Conservation (phyloP, 192 early-diverging fungal genomes). For the Gonapodya prolifera region DNA sequence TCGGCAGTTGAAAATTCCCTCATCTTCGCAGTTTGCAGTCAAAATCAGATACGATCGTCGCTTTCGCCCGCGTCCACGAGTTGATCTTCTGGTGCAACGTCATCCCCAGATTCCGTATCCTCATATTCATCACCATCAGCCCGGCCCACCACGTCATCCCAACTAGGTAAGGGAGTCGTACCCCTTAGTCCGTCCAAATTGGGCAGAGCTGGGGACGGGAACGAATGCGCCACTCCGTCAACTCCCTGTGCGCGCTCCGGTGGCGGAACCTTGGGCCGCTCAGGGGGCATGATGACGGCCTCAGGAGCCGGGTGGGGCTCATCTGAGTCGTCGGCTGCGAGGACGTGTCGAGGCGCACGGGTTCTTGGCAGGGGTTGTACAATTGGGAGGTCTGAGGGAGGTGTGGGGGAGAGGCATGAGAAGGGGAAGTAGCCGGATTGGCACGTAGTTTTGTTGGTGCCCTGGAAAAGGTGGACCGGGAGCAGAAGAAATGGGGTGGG, state of each 20-base stretch:
- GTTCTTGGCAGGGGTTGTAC: not conserved
- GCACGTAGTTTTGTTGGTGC: not conserved
- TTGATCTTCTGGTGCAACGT: not conserved
- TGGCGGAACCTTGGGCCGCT: not conserved
- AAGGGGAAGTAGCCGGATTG: not conserved
- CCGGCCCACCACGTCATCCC: not conserved
- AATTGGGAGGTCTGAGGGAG: not conserved
- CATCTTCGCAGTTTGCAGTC: too few species aligned
- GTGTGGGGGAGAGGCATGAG: not conserved
- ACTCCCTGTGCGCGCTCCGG: not conserved
- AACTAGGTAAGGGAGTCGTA: not conserved
- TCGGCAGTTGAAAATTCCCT: too few species aligned
- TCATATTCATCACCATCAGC: not conserved
- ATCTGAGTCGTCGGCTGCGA: not conserved
- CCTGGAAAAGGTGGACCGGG: too few species aligned
- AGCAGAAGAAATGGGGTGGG: too few species aligned
- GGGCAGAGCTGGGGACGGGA: too few species aligned
- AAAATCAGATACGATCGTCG: too few species aligned
- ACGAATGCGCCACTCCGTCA: too few species aligned
- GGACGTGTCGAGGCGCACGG: not conserved
- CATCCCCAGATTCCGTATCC: not conserved
- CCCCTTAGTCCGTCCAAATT: too few species aligned
- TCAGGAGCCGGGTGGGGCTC: not conserved
- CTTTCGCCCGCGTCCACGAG: too few species aligned
- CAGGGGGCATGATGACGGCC: not conserved